These are phyloP conservation scores for Hirsutella minnesotensis DNA, from an alignment of 2,329 filamentous ascomycete genomes.

Conservation along the genomic window DNA sequence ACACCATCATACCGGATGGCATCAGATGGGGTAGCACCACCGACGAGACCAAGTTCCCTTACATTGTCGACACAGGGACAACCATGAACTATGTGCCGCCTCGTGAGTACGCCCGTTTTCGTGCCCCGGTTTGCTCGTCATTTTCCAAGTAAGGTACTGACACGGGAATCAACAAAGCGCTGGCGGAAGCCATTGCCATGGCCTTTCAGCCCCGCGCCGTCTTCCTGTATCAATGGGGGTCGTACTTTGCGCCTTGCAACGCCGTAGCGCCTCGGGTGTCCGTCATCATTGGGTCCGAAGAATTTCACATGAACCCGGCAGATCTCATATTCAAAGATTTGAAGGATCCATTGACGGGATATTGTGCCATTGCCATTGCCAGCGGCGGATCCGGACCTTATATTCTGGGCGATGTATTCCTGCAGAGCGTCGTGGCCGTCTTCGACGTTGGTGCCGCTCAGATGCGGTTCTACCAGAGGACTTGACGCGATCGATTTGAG, in stretches of 20 bases:
- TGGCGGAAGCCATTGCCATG: slow-evolving; percentile 34
- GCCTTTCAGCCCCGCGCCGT: slow-evolving; percentile 33
- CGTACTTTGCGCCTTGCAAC: slow-evolving; percentile 37
- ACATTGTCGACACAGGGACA: slow-evolving; percentile 40
- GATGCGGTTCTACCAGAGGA: slow-evolving; percentile 28
- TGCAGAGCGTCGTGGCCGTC: slow-evolving; percentile 38
- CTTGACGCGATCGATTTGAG: neutral
- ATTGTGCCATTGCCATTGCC: slow-evolving; percentile 35
- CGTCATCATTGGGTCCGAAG: slow-evolving; percentile 28
- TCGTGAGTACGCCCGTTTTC: slow-evolving; percentile 19
- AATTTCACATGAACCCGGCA: slow-evolving; percentile 34
- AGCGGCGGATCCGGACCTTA: slow-evolving; percentile 33
- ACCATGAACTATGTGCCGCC: slow-evolving; percentile 38
- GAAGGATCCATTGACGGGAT: slow-evolving; percentile 30
- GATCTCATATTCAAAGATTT: slow-evolving; percentile 34
- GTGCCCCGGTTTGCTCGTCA: neutral
- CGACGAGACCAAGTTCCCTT: slow-evolving; percentile 31
- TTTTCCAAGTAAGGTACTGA: neutral
- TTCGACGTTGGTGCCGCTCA: slow-evolving; percentile 34
- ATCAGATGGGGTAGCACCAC: slow-evolving; percentile 30
- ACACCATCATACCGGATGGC: slow-evolving; percentile 39
- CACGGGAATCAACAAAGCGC: slow-evolving; percentile 14
- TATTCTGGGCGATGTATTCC: slow-evolving; percentile 36
- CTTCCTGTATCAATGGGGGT: slow-evolving; percentile 33
- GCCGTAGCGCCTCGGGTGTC: slow-evolving; percentile 33